Evolutionary conservation across 257 asterid species (phyloP).

Genomic region (Fraxinus excelsior): DNA sequence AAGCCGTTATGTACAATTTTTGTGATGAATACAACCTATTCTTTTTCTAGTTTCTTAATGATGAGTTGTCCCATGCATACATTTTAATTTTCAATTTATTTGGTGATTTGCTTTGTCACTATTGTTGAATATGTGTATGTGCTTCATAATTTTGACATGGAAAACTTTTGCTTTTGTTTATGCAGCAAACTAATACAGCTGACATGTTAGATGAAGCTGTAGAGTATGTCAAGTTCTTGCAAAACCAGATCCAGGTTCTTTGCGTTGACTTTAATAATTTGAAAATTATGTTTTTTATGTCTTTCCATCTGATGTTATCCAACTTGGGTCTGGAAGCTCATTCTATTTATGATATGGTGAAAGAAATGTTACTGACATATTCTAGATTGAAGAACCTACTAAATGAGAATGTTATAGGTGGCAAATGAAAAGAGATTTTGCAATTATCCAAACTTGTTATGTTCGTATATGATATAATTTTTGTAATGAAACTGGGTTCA

Average conservation of each 20-base stretch:
- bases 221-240: constrained; percentile 76
- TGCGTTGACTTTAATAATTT: background rate
- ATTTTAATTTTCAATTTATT: background rate
- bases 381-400: background rate
- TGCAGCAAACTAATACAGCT: constrained; percentile 97
- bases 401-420: background rate
- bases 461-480: background rate
- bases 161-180: constrained; percentile 25
- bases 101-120: background rate
- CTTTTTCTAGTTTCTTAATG: background rate
- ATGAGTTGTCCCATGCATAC: background rate
- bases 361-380: background rate
- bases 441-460: background rate
- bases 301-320: constrained; percentile 1
- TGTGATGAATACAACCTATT: background rate
- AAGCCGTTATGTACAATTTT: background rate
- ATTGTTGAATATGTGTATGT: background rate
- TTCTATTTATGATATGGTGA: background rate
- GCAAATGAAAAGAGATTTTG: background rate
- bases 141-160: constrained; percentile 5
- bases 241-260: constrained; percentile 83
- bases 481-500: background rate
- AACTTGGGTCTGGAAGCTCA: background rate
- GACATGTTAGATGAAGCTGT: constrained; percentile 98
- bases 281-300: background rate